A percentile compares a stretch with the other conserved stretches of the same genome.
These are phyloP conservation scores for Camellia lanceoleosa DNA, from an alignment of 148 eudicot species.

Conservation along the genomic window DNA sequence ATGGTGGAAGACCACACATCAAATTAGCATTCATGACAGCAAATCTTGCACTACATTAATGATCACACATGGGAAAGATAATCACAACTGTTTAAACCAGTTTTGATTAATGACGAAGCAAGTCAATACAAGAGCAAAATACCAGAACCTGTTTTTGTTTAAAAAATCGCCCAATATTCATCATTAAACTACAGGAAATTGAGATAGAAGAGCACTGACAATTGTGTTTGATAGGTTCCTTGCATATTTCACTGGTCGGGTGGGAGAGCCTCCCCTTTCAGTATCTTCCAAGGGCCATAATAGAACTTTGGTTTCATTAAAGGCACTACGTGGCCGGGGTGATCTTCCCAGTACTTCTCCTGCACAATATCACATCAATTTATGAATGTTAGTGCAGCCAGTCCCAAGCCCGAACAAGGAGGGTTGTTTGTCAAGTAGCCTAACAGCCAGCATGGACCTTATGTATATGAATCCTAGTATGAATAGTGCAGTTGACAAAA, in stretches of 20 bases:
- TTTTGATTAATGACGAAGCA: too few species aligned
- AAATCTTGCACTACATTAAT: too few species aligned
- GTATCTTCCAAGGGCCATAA: conserved; percentile 83
- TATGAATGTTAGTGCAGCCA: neutral
- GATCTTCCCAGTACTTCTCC: conserved; percentile 96
- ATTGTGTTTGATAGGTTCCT: neutral
- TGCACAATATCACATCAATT: conserved; percentile 25
- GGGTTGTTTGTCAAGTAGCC: too few species aligned
- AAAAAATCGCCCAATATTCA: neutral
- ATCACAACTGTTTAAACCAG: too few species aligned
- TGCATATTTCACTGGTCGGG: conserved; percentile 13
- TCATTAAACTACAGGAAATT: neutral
- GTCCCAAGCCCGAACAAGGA: too few species aligned
- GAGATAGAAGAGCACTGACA: neutral
- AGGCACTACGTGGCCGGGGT: conserved; percentile 77
- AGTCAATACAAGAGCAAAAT: too few species aligned
- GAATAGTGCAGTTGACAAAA: too few species aligned
- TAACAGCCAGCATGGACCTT: too few species aligned
- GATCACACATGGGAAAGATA: too few species aligned
- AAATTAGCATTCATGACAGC: too few species aligned
- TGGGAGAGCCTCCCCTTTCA: conserved; percentile 58
- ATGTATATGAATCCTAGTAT: too few species aligned
- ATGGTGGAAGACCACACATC: too few species aligned
- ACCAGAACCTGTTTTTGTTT: neutral
- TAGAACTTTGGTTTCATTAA: conserved; percentile 85